A percentile compares a stretch with the other conserved stretches of the same genome.
Conservation (phyloP, 169 alveolate species). For the Cryptosporidium baileyi region DNA sequence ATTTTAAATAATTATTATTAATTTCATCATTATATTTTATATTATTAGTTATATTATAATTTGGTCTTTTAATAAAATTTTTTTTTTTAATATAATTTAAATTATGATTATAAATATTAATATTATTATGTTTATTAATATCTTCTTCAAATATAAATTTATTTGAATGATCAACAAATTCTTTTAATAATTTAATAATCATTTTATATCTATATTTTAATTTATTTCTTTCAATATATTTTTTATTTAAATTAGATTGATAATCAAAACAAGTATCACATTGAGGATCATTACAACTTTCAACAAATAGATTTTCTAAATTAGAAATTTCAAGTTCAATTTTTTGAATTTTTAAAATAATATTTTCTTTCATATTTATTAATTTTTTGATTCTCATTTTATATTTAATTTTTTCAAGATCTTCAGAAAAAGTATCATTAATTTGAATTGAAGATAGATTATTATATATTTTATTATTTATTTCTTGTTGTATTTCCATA, state of each 20-base stretch:
- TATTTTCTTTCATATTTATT: slow-evolving; percentile 8
- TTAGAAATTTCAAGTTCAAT: background rate
- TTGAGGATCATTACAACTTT: slow-evolving; percentile 17
- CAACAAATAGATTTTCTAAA: background rate
- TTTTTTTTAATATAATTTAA: background rate
- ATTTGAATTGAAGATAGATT: background rate
- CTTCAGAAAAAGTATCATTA: background rate
- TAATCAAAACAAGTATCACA: slow-evolving; percentile 16
- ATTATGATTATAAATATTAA: background rate
- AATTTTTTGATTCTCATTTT: slow-evolving; percentile 24
- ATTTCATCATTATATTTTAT: background rate
- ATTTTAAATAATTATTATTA: background rate
- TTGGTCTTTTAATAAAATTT: background rate
- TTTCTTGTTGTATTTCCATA: background rate
- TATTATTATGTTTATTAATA: background rate
- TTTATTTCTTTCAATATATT: slow-evolving; percentile 3
- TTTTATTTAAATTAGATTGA: slow-evolving; percentile 22
- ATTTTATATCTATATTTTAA: background rate
- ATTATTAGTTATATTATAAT: background rate
- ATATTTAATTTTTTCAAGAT: slow-evolving; percentile 10
- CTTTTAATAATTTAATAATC: background rate
- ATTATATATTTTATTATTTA: background rate
- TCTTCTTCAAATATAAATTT: slow-evolving; percentile 1
- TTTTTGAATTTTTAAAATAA: background rate
- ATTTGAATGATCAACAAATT: slow-evolving; percentile 47